phyloP scores from a whole-genome alignment of 2,329 filamentous ascomycete species.

The Stromatinia cepivora region DNA sequence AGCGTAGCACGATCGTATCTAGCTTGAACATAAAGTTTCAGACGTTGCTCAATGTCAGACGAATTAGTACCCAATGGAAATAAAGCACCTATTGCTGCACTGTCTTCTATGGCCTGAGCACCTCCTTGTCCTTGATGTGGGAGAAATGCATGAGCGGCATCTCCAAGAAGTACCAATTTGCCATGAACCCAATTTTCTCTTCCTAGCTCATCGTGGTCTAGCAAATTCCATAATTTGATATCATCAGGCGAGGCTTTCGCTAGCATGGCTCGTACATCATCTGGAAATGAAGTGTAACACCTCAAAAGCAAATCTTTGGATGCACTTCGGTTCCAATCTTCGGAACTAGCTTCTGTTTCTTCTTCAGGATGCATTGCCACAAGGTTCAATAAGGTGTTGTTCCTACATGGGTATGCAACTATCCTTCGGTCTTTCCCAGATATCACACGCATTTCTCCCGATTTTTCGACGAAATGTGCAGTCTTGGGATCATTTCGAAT shows the following conservation, averaged over 20 bases:
- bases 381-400: slow-evolving; percentile 51
- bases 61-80: slow-evolving; percentile 50
- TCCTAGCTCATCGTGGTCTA: slow-evolving; percentile 47
- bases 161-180: slow-evolving; percentile 59
- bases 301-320: slow-evolving; percentile 44
- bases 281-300: slow-evolving; percentile 48
- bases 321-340: slow-evolving; percentile 46
- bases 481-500: slow-evolving; percentile 43
- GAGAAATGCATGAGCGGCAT: slow-evolving; percentile 68
- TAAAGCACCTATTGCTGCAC: slow-evolving; percentile 57
- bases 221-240: slow-evolving; percentile 58
- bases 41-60: slow-evolving; percentile 53
- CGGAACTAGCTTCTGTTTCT: slow-evolving; percentile 44
- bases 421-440: slow-evolving; percentile 46
- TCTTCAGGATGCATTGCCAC: slow-evolving; percentile 54
- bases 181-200: slow-evolving; percentile 51
- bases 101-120: slow-evolving; percentile 67
- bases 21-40: slow-evolving; percentile 59
- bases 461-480: slow-evolving; percentile 38
- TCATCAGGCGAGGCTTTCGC: slow-evolving; percentile 47
- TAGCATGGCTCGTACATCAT: slow-evolving; percentile 45
- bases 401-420: slow-evolving; percentile 51
- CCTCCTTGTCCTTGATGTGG: slow-evolving; percentile 65
- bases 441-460: slow-evolving; percentile 44
- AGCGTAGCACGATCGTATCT: slow-evolving; percentile 57